Evolutionary conservation across 148 eudicot species (phyloP), one percentile per base, ranked within the genome.

Genomic region (Camellia sinensis): DNA sequence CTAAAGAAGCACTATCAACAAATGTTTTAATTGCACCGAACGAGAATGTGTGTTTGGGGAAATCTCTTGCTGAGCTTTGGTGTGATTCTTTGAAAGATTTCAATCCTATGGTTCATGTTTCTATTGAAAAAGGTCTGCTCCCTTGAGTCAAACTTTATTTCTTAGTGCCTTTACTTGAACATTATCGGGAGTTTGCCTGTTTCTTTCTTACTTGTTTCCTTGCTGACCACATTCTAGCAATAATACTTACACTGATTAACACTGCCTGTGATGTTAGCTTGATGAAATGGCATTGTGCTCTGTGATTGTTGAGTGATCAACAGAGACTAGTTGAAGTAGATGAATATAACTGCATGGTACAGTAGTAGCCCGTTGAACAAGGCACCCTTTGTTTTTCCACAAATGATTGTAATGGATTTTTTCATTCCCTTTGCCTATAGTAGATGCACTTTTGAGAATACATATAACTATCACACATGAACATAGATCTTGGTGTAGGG

Each of bases 1-100:
- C 92, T 0, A 91, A 90, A 67, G 94, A 91, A 76, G 77, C 92
- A 10, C 78, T 91, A 9, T 71, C 89, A 57, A 92, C 95, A 6
- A 96, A 96, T 73, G 93, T 93, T 81, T 84, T 96, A 74, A 90
- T 92, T 80, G 87, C 93, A 50, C 86, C 90, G 0, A 91, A 87
- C 37, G 87, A 84, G 74, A 81, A 77, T 43, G 80, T 71, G 48
- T 81, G 63, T 83, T 65, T 69, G 17, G 95, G 91, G 46, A 87
- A 85, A 54, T 87, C 97, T 74, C 82, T 93, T 73, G 92, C 98
- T 1, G 97, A 96, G 82, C 76, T 73, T 73, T 53, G 74, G n/a
- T 71, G 74, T 10, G 60, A 71, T 50, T 71, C 40, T 15, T 50
- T 71, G 59, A 71, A 50, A n/a, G n/a, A n/a, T n/a, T n/a, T n/a